Evolutionary conservation across 176 grass and related monocot genomes (phyloP), one percentile per base, ranked within the genome.

Genomic region (Melocanna baccifera): DNA sequence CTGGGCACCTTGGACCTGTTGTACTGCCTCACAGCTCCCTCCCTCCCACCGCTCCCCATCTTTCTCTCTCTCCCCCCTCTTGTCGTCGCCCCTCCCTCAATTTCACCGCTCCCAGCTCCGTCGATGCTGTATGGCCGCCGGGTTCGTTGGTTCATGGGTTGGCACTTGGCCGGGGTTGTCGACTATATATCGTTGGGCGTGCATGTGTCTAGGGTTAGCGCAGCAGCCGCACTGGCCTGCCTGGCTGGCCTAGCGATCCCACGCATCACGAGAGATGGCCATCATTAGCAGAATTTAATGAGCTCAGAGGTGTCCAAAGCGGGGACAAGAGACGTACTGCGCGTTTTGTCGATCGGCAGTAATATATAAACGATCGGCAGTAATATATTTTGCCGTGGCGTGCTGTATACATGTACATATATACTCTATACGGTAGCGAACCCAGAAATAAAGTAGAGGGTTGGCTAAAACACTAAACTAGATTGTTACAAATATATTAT

Each of bases 1-100:
- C 96, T 80, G 12, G 96, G 91, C 79, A 89, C 81, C 58, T 76
- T 88, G 20, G 93, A 99, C 85, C 96, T 92, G 45, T 81, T 99
- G 82, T 99, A 99, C 34, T 67, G 91, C 81, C 96, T 89, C 70
- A 88, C 87, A 5, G 71, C 52, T 29, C 87, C 86, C 61, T 84
- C 91, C 73, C 65, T 87, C 71, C 67, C 50, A 12, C 84, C 34
- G 9, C 65, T 45, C 7, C 55, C 47, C 79, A 78, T 90, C 67
- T 47, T 51, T 19, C 11, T 50, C 50, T 29, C 55, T 26, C 46
- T 14, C 29, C 39, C 43, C 77, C 1, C 2, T 62, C 26, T 36
- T 4, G 65, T 45, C 22, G 66, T 41, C 36, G 30, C 65, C 18
- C 53, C 53, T 57, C 53, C 19, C 48, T n/a, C 53, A 9, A 20